Evolutionary conservation across 306 rosid species (phyloP), one percentile per base, ranked within the genome.

Genomic region (Lagenaria siceraria): DNA sequence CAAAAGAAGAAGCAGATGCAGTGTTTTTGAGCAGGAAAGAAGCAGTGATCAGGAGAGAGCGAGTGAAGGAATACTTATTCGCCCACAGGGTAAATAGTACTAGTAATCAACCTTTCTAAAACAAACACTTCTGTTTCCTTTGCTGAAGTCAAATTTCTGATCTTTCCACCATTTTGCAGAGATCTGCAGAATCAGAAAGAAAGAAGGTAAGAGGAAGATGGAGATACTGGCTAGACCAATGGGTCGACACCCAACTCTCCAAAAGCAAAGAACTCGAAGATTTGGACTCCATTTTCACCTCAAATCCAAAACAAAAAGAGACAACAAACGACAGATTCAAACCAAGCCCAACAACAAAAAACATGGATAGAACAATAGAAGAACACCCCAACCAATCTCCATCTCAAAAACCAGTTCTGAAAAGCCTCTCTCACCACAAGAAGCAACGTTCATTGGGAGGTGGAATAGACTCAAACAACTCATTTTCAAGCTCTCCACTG

Each of bases 181-280:
- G 88, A 48, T 94, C 97, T 55, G 93, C 94, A 78, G 98, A 94
- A 76, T 29, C 95, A 36, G 98, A 94, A 61, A 82, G 97, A 81
- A 88, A 86, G 53, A 83, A 85, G 66, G 92, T 80, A 8, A 89
- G 74, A 61, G 97, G 97, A 84, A 86, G 98, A 90, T 95, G 96
- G 97, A 92, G 96, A 51, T 89, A 90, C 79, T 95, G 98, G 97
- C 84, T 95, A 43, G 97, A 90, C 80, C 96, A 90, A 61, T 95
- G 98, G 98, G 96, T 95, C n/a, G 97, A 95, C 55, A 92, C 97
- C 70, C 98, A 95, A 61, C 91, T 95, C 80, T 77, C 90, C 1
- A 95, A 87, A 78, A 92, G 98, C 78, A 95, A 86, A 86, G 97
- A 95, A 78, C 92, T 90, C 58, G 96, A 95, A 85, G 97, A 95